Evolutionary conservation across 139 green algal species (phyloP).

Genomic region (Picochlorum sp.): DNA sequence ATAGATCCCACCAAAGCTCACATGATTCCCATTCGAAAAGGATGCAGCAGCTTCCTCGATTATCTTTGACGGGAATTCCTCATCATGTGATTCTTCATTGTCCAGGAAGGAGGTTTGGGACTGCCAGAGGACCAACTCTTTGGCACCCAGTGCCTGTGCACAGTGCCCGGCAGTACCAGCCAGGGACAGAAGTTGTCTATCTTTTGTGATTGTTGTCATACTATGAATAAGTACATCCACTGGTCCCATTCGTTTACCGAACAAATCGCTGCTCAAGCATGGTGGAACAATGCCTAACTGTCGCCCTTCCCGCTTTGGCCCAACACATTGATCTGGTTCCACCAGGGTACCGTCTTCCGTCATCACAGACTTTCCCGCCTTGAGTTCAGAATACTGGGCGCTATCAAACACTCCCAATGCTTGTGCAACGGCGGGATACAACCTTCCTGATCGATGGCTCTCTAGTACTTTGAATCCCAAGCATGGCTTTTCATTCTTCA

Average conservation of each 20-base stretch:
- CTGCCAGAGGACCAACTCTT: slow-evolving; percentile 30
- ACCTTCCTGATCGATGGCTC: slow-evolving; percentile 22
- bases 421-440: slow-evolving; percentile 15
- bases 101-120: slow-evolving; percentile 3
- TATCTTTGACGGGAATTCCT: neutral
- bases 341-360: slow-evolving; percentile 4
- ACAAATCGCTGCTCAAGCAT: neutral
- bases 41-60: slow-evolving; percentile 11
- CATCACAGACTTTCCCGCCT: slow-evolving; percentile 16
- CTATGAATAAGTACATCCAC: slow-evolving; percentile 19
- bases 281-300: neutral
- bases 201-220: neutral
- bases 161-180: slow-evolving; percentile 10
- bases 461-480: slow-evolving; percentile 31
- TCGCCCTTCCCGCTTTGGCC: neutral
- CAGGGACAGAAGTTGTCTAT: neutral
- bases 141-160: neutral
- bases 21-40: neutral
- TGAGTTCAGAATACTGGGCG: slow-evolving; percentile 16
- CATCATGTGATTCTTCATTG: neutral
- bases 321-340: slow-evolving; percentile 2
- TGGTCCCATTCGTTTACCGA: neutral
- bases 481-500: slow-evolving; percentile 11
- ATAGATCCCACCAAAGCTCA: slow-evolving; percentile 15
- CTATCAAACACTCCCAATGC: slow-evolving; percentile 20